Percentiles rank a stretch among this genome's conserved stretches.
These are phyloP conservation scores for Rosa persica DNA, from an alignment of 306 rosid species.

Conservation along the genomic window DNA sequence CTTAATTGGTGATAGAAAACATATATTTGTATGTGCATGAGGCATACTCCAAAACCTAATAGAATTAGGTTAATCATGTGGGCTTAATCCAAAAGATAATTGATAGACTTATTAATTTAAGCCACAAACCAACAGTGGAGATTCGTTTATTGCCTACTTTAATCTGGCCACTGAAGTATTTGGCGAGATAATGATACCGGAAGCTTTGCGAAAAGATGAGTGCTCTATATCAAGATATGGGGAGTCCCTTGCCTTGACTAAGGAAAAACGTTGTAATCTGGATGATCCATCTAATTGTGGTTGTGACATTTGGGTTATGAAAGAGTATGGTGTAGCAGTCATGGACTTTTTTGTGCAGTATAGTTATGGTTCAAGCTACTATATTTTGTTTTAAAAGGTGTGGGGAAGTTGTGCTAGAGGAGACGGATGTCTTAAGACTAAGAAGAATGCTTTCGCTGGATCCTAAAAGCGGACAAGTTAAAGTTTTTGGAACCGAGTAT, in stretches of 20 bases:
- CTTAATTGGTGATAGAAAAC: too few relatives aligned
- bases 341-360: background rate
- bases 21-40: too few relatives aligned
- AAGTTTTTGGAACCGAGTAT: background rate
- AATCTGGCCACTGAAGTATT: background rate
- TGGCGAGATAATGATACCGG: background rate
- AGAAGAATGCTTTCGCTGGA: background rate
- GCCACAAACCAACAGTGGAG: too few relatives aligned
- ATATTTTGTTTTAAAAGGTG: background rate
- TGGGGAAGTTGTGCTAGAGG: conserved; percentile 1
- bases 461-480: background rate
- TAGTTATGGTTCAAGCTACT: background rate
- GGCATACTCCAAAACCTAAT: too few relatives aligned
- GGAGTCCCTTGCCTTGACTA: background rate
- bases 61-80: too few relatives aligned
- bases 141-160: background rate
- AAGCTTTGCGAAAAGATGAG: background rate
- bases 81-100: too few relatives aligned
- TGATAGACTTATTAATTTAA: too few relatives aligned
- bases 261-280: background rate
- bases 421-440: background rate
- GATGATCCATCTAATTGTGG: background rate
- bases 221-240: background rate
- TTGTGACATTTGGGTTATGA: conserved; percentile 1
- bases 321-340: background rate